These are phyloP conservation scores for Linnemannia exigua DNA, from an alignment of 192 early-diverging fungal genomes.

Conservation along the genomic window DNA sequence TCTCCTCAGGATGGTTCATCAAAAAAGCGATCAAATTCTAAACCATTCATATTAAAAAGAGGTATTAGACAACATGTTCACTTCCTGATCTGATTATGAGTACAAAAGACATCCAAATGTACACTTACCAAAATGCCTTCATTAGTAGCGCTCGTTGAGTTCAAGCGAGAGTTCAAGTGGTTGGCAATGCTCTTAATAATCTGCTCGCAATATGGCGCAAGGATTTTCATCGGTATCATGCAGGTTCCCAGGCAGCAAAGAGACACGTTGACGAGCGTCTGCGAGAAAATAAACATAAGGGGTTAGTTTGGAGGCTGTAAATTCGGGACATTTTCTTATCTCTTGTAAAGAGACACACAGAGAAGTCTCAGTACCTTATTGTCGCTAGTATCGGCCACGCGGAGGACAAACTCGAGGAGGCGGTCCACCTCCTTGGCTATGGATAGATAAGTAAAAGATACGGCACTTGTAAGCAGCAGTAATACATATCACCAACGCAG, in stretches of 20 bases:
- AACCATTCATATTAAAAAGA: background rate
- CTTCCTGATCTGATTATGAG: background rate
- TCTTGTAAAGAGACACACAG: background rate
- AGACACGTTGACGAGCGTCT: slow-evolving; percentile 4
- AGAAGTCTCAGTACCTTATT: slow-evolving; percentile 20
- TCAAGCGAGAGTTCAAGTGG: slow-evolving; percentile 34
- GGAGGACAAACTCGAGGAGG: slow-evolving; percentile 7
- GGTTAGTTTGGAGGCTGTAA: background rate
- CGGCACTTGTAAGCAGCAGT: background rate
- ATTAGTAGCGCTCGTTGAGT: slow-evolving; percentile 25
- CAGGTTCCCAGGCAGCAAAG: slow-evolving; percentile 19
- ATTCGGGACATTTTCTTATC: background rate
- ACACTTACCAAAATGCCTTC: slow-evolving; percentile 23
- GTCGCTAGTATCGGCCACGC: slow-evolving; percentile 11
- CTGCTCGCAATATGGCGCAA: slow-evolving; percentile 17
- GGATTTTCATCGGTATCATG: slow-evolving; percentile 6
- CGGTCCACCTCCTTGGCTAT: slow-evolving; percentile 26
- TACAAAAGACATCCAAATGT: too few species aligned
- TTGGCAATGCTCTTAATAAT: slow-evolving; percentile 26
- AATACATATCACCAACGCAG: background rate
- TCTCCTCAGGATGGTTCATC: slow-evolving; percentile 21
- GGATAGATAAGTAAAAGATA: background rate
- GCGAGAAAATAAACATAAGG: background rate
- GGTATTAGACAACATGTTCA: background rate
- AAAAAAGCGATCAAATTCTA: slow-evolving; percentile 22